Evolutionary conservation across 208 protist genomes (phyloP), one percentile per base, ranked within the genome.

Genomic region (Strigomonas culicis): DNA sequence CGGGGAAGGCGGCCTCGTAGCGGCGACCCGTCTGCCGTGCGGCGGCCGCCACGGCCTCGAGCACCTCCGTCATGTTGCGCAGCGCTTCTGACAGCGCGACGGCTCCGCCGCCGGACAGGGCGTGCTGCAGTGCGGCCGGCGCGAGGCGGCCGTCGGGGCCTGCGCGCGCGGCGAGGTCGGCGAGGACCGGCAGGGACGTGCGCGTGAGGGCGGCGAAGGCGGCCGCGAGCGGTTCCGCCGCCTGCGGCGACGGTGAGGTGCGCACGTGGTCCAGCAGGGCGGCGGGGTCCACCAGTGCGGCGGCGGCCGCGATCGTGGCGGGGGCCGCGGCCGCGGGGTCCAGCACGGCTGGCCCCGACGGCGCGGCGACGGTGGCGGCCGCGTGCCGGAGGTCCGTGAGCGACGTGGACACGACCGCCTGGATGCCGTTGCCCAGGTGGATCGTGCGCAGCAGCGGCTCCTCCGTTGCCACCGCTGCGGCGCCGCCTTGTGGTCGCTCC

Each of bases 1-100:
- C 74, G 10, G 82, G 80, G 56, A 93, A 77, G 2, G 80, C 68
- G 0, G 72, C 39, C 44, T 80, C 78, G 52, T 79, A 76, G 10
- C 77, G 77, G 0, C 82, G 72, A 1, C 79, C 86, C 39, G 59
- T 63, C 39, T 55, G 67, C 1, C 55, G 24, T 3, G 66, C 67
- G n/a, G 39, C 59, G 4, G 27, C 19, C 15, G 39, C 55, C 22
- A 82, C 50, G 11, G 31, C n/a, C 22, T 39, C 25, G 13, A 82
- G 56, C 55, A 70, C 67, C 22, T 21, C 4, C 8, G 17, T 21
- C 4, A 82, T n/a, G 24, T 21, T 32, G 55, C 17, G 39, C 17
- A 46, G 39, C 30, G 56, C 56, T 31, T 2, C n/a, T 11, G 56
- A 22, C 4, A 49, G 27, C 21, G 52, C 7, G 25, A 7, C 25